Conservation (phyloP, 805 yeast genomes). For the Candida tibetensis region DNA sequence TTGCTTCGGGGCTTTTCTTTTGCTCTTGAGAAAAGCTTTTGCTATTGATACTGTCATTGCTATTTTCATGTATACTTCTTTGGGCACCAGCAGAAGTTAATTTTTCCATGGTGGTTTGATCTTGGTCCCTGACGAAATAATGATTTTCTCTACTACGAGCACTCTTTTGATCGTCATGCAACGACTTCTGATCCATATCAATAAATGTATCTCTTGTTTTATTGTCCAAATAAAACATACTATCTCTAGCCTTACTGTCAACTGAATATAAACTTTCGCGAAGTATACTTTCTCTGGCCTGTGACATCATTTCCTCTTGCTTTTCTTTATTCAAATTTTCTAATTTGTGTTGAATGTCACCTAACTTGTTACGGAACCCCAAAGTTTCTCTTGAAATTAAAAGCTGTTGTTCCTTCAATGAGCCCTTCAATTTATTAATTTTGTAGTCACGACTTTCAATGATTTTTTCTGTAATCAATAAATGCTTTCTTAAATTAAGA, state of each 20-base stretch:
- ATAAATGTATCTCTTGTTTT: conserved; percentile 12
- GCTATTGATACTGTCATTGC: not conserved
- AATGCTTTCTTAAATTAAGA: conserved; percentile 52
- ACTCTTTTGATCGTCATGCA: conserved; percentile 5
- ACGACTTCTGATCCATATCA: conserved; percentile 10
- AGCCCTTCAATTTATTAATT: conserved; percentile 50
- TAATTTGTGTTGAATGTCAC: conserved; percentile 21
- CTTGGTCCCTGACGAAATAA: not conserved
- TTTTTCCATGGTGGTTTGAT: conserved; percentile 1
- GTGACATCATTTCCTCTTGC: conserved; percentile 12
- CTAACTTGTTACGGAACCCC: conserved; percentile 46
- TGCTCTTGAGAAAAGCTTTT: not conserved
- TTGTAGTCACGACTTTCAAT: conserved; percentile 56
- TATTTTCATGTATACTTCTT: not conserved
- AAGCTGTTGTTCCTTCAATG: conserved; percentile 50
- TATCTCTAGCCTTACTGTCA: conserved; percentile 13
- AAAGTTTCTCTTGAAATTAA: conserved; percentile 47
- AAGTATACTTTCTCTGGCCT: conserved; percentile 12
- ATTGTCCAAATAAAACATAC: conserved; percentile 13
- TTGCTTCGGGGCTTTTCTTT: not conserved
- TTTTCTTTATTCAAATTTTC: conserved; percentile 12
- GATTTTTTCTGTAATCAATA: conserved; percentile 52
- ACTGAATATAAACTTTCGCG: conserved; percentile 15
- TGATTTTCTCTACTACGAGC: not conserved
- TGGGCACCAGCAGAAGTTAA: not conserved